These are phyloP conservation scores for Diaporthe citri DNA, from an alignment of 2,329 filamentous ascomycete genomes.

Conservation along the genomic window DNA sequence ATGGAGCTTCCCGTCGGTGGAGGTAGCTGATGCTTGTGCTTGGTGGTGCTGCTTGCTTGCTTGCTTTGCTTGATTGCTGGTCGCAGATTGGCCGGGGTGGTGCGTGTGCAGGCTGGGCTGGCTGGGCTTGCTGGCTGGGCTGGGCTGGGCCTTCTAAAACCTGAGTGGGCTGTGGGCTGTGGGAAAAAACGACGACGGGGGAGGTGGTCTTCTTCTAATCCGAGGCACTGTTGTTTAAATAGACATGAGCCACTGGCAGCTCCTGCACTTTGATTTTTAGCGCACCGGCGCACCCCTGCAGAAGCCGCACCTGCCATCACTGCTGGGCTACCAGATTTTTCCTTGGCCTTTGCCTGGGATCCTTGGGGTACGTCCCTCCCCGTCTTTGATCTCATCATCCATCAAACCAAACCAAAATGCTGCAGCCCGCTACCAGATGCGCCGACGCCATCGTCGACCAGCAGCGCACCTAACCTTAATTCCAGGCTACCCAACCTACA, in stretches of 20 bases:
- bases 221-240: constrained; percentile 40
- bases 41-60: background rate
- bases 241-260: constrained; percentile 37
- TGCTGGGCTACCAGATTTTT: constrained; percentile 38
- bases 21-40: constrained; percentile 8
- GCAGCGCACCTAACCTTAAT: constrained; percentile 8
- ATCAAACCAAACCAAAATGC: constrained; percentile 6
- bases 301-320: constrained; percentile 37
- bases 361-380: constrained; percentile 14
- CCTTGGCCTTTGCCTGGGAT: constrained; percentile 35
- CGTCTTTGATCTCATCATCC: constrained; percentile 16
- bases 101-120: constrained; percentile 18
- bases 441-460: constrained; percentile 10
- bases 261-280: constrained; percentile 33
- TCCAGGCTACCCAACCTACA: background rate
- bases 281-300: constrained; percentile 38
- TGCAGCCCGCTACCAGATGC: constrained; percentile 19
- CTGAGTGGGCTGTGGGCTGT: constrained; percentile 34
- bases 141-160: constrained; percentile 31
- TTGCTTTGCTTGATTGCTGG: constrained; percentile 2
- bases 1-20: constrained; percentile 16
- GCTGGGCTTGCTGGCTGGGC: constrained; percentile 22
- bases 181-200: constrained; percentile 39
- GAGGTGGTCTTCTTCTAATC: constrained; percentile 40
- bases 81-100: constrained; percentile 13